These are phyloP conservation scores for Lichtheimia corymbifera DNA, from an alignment of 371 early-diverging fungal species.

Conservation along the genomic window DNA sequence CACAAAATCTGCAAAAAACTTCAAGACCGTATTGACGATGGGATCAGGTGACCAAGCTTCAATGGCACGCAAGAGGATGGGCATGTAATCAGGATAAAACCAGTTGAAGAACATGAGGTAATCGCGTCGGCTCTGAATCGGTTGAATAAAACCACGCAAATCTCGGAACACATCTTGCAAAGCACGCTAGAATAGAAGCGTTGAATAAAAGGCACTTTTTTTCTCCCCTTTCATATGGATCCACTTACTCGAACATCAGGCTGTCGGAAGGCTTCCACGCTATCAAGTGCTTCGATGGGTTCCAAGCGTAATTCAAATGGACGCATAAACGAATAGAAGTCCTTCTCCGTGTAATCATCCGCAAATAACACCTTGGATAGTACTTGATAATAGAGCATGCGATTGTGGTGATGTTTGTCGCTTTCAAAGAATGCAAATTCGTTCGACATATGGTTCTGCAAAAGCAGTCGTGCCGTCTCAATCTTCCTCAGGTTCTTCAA, in stretches of 20 bases:
- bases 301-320: slow-evolving; percentile 65
- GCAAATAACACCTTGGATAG: slow-evolving; percentile 78
- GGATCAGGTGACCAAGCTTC: slow-evolving; percentile 71
- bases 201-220: not conserved
- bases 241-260: slow-evolving; percentile 35
- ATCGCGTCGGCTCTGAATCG: slow-evolving; percentile 63
- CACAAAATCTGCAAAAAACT: slow-evolving; percentile 79
- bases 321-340: slow-evolving; percentile 73
- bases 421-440: slow-evolving; percentile 71
- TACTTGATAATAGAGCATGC: slow-evolving; percentile 77
- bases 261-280: slow-evolving; percentile 46
- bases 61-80: slow-evolving; percentile 64
- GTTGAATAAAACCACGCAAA: slow-evolving; percentile 75
- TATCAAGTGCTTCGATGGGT: slow-evolving; percentile 38
- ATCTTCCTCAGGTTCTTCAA: slow-evolving; percentile 75
- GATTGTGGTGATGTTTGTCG: slow-evolving; percentile 49
- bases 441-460: slow-evolving; percentile 72
- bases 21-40: slow-evolving; percentile 70
- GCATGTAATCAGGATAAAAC: slow-evolving; percentile 74
- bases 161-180: slow-evolving; percentile 78
- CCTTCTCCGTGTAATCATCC: slow-evolving; percentile 60
- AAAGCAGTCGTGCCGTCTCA: slow-evolving; percentile 65
- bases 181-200: slow-evolving; percentile 25
- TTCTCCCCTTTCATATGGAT: not conserved
- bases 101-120: slow-evolving; percentile 84